Percentiles rank a stretch among this genome's conserved stretches.
Conservation (phyloP, 805 yeast species). For the Cyberlindnera xylosilytica region DNA sequence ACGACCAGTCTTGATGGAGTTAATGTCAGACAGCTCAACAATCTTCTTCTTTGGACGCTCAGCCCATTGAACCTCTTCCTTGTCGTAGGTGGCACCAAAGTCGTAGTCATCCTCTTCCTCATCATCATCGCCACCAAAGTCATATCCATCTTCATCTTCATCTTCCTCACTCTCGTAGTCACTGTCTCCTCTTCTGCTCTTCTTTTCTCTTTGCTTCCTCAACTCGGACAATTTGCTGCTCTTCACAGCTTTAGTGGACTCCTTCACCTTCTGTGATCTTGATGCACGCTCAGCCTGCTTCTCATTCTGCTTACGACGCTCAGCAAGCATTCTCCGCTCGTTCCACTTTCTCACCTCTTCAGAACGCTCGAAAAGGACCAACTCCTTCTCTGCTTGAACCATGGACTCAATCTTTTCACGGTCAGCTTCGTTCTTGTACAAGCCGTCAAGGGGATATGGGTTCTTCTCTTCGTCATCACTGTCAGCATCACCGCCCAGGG, state of each 20-base stretch:
- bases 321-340: constrained; percentile 78
- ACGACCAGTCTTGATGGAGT: constrained; percentile 74
- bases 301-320: constrained; percentile 66
- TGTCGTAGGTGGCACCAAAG: constrained; percentile 36
- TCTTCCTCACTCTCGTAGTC: constrained; percentile 39
- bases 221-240: constrained; percentile 64
- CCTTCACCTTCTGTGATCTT: constrained; percentile 28
- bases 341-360: constrained; percentile 87
- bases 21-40: constrained; percentile 62
- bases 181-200: constrained; percentile 38
- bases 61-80: constrained; percentile 48
- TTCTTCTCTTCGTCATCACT: constrained; percentile 42
- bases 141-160: constrained; percentile 36
- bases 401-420: constrained; percentile 57
- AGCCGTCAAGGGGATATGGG: constrained; percentile 94
- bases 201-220: constrained; percentile 71
- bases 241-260: constrained; percentile 34
- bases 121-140: constrained; percentile 39
- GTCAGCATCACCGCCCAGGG: constrained; percentile 34
- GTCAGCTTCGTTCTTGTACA: constrained; percentile 81
- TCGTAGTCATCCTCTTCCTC: constrained; percentile 45
- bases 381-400: constrained; percentile 93
- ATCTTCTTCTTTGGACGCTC: constrained; percentile 39
- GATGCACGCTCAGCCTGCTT: constrained; percentile 35
- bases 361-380: constrained; percentile 84